phyloP scores from a whole-genome alignment of 1,284 basidiomycete species.

The Ustilago hordei region DNA sequence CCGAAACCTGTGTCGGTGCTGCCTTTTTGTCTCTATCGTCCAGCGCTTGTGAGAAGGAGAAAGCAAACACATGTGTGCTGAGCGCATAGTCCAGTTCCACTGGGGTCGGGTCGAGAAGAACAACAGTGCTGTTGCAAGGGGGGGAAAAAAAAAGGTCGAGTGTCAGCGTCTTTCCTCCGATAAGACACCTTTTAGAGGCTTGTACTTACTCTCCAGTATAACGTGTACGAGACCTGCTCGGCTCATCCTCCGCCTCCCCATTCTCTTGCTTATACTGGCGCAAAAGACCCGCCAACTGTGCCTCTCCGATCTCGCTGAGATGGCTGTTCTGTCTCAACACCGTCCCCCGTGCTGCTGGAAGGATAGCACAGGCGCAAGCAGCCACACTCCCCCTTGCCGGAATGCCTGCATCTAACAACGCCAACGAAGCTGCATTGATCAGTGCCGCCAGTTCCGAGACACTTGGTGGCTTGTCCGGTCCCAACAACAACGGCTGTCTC shows the following conservation, averaged over 20 bases:
- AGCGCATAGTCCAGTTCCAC: conserved; percentile 52
- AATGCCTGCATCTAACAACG: conserved; percentile 72
- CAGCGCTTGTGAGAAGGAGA: conserved; percentile 52
- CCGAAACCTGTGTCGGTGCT: conserved; percentile 17
- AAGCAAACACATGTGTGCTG: conserved; percentile 63
- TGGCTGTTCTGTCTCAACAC: conserved; percentile 50
- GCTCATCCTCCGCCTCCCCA: conserved; percentile 16
- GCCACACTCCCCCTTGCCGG: conserved; percentile 71
- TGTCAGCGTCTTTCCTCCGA: conserved; percentile 4
- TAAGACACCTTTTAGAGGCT: background rate
- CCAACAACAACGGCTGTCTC: conserved; percentile 57
- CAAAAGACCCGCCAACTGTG: conserved; percentile 36
- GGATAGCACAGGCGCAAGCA: conserved; percentile 71
- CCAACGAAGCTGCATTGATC: conserved; percentile 74
- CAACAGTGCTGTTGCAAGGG: conserved; percentile 25
- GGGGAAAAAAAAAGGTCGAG: background rate
- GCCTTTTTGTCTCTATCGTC: conserved; percentile 16
- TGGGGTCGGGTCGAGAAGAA: conserved; percentile 61
- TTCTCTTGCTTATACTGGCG: conserved; percentile 36
- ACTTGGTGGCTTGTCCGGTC: conserved; percentile 62
- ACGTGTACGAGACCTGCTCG: background rate
- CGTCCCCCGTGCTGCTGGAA: conserved; percentile 70
- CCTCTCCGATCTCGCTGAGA: conserved; percentile 20
- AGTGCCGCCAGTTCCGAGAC: conserved; percentile 70
- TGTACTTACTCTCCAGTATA: conserved; percentile 42